Conservation (phyloP, 768 basidiomycete species). For the Kwoniella europaea region DNA sequence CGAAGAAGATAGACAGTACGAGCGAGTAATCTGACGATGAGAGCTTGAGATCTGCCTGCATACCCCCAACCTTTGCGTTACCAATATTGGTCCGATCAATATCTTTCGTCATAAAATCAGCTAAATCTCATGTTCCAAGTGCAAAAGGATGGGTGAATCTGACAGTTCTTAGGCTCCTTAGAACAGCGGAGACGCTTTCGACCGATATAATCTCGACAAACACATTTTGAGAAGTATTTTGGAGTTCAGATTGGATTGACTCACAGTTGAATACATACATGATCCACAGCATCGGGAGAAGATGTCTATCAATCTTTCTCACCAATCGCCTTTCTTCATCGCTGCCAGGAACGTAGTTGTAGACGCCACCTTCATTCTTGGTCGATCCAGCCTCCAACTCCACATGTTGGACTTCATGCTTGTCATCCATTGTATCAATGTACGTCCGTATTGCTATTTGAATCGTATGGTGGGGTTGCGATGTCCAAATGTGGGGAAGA, state of each 20-base stretch:
- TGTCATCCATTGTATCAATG: slow-evolving; percentile 11
- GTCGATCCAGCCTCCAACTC: slow-evolving; percentile 1
- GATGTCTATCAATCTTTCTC: slow-evolving; percentile 51
- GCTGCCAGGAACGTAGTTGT: slow-evolving; percentile 42
- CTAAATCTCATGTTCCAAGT: too few relatives aligned
- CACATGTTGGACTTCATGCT: slow-evolving; percentile 18
- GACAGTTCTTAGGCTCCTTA: too few relatives aligned
- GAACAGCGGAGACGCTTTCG: too few relatives aligned
- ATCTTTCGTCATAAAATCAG: slow-evolving; percentile 16
- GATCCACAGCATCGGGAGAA: slow-evolving; percentile 52
- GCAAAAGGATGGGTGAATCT: too few relatives aligned
- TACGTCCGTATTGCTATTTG: not conserved
- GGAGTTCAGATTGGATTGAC: too few relatives aligned
- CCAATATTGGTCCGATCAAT: slow-evolving; percentile 52
- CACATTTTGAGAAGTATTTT: too few relatives aligned
- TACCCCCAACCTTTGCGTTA: slow-evolving; percentile 55
- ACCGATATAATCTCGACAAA: too few relatives aligned
- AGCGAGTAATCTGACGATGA: slow-evolving; percentile 56
- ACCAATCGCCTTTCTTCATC: slow-evolving; percentile 49
- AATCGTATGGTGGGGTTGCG: too few relatives aligned
- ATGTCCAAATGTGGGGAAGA: too few relatives aligned
- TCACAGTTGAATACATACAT: slow-evolving; percentile 41
- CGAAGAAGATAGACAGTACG: slow-evolving; percentile 58
- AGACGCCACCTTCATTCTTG: not conserved
- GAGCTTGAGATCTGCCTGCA: slow-evolving; percentile 49